Evolutionary conservation across 345 rosid genomes (phyloP).

Genomic region (Rhodamnia rubescens): DNA sequence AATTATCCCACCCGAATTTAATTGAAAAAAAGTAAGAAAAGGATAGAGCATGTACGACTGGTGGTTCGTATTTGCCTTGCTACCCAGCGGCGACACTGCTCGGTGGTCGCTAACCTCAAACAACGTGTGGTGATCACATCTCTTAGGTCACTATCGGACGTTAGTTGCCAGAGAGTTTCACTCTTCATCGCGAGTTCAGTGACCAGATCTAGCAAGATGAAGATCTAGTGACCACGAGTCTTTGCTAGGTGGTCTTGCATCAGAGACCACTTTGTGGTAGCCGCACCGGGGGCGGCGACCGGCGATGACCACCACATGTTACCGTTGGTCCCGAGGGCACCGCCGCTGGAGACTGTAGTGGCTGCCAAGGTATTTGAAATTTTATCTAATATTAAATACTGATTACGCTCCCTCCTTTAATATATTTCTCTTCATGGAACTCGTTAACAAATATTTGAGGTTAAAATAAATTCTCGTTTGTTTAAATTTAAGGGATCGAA

Average conservation of each 20-base stretch:
- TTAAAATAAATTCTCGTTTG: not conserved
- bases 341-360: not conserved
- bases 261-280: too few relatives aligned
- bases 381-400: not conserved
- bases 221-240: not conserved
- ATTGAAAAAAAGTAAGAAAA: not conserved
- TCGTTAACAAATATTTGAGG: not conserved
- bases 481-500: not conserved
- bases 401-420: not conserved
- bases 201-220: not conserved
- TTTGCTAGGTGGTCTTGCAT: too few relatives aligned
- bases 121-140: too few relatives aligned
- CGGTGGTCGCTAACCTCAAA: too few relatives aligned
- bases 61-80: not conserved
- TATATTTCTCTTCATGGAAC: not conserved
- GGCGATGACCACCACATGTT: not conserved
- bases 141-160: too few relatives aligned
- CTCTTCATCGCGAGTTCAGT: not conserved
- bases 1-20: too few relatives aligned
- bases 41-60: not conserved
- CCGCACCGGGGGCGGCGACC: not conserved
- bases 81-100: too few relatives aligned
- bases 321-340: not conserved
- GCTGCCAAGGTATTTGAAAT: not conserved
- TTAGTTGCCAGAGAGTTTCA: too few relatives aligned